Evolutionary conservation across 495 filamentous ascomycete genomes (phyloP).

Genomic region (Lasiosphaeria miniovina): DNA sequence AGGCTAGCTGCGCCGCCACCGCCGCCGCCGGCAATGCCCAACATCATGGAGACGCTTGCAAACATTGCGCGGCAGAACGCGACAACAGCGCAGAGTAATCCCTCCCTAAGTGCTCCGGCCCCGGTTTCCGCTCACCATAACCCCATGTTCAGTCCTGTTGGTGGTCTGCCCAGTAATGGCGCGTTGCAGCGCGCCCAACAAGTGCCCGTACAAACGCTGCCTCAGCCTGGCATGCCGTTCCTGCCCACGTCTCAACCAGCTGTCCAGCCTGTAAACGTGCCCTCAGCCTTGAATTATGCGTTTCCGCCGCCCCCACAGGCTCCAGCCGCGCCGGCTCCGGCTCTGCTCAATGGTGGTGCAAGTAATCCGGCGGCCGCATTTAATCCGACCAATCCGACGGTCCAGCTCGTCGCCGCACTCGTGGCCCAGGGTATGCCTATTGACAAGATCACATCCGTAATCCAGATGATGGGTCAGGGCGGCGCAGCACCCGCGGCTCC

Average conservation of each 20-base stretch:
- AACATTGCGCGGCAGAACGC: conserved; percentile 81
- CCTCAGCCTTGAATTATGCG: conserved; percentile 43
- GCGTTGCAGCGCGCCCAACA: conserved; percentile 17
- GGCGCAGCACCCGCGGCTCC: conserved; percentile 21
- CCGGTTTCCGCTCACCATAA: conserved; percentile 21
- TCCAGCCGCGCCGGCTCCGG: conserved; percentile 41
- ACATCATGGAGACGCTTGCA: conserved; percentile 77
- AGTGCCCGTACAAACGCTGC: conserved; percentile 17
- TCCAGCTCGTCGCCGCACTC: conserved; percentile 52
- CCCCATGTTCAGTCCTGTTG: conserved; percentile 17
- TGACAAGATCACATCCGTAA: conserved; percentile 46
- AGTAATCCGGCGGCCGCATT: conserved; percentile 42
- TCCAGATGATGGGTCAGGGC: conserved; percentile 40
- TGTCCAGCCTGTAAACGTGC: conserved; percentile 60
- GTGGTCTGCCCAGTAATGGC: conserved; percentile 20
- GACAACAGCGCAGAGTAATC: conserved; percentile 55
- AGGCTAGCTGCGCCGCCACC: conserved; percentile 6
- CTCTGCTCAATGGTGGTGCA: conserved; percentile 36
- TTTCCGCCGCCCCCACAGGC: conserved; percentile 17
- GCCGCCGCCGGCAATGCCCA: conserved; percentile 37
- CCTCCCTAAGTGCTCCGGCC: conserved; percentile 43
- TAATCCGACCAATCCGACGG: conserved; percentile 33
- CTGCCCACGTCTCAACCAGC: conserved; percentile 35
- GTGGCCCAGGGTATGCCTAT: conserved; percentile 42
- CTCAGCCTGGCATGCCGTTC: conserved; percentile 25